A percentile compares a stretch with the other conserved stretches of the same genome.
These are phyloP conservation scores for Podosphaera leucotricha DNA, from an alignment of 2,329 filamentous ascomycete species.

Conservation along the genomic window DNA sequence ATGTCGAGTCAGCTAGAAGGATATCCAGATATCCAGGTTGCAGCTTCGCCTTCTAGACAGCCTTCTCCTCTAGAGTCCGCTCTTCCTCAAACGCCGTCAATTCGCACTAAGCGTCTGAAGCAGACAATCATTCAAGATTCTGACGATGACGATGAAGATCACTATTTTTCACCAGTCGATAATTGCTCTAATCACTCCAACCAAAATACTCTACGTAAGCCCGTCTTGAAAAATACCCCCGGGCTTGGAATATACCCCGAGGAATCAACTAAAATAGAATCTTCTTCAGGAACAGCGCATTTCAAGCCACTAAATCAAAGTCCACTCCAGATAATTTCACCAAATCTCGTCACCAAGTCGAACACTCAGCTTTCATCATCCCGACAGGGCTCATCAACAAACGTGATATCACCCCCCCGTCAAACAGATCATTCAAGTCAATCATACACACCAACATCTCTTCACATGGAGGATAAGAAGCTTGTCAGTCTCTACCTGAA, in stretches of 20 bases:
- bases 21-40: slow-evolving; percentile 7
- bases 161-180: slow-evolving; percentile 7
- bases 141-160: slow-evolving; percentile 15
- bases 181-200: slow-evolving; percentile 3
- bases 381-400: slow-evolving; percentile 7
- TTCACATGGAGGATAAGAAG: slow-evolving; percentile 10
- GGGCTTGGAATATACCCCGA: too few relatives aligned
- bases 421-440: slow-evolving; percentile 3
- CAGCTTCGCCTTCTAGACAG: slow-evolving; percentile 8
- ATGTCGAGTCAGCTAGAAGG: too few relatives aligned
- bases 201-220: neutral
- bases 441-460: slow-evolving; percentile 7
- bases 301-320: slow-evolving; percentile 2
- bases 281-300: neutral
- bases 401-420: slow-evolving; percentile 3
- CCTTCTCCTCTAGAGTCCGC: slow-evolving; percentile 1
- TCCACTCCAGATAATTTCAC: slow-evolving; percentile 11
- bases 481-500: slow-evolving; percentile 9
- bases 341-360: slow-evolving; percentile 7
- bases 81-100: slow-evolving; percentile 4
- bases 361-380: slow-evolving; percentile 9
- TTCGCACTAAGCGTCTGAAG: slow-evolving; percentile 2
- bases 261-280: neutral
- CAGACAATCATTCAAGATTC: slow-evolving; percentile 12
- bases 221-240: neutral